Percentiles rank a stretch among this genome's conserved stretches.
These are phyloP conservation scores for Candida anglica DNA, from an alignment of 805 yeast genomes.

Conservation along the genomic window DNA sequence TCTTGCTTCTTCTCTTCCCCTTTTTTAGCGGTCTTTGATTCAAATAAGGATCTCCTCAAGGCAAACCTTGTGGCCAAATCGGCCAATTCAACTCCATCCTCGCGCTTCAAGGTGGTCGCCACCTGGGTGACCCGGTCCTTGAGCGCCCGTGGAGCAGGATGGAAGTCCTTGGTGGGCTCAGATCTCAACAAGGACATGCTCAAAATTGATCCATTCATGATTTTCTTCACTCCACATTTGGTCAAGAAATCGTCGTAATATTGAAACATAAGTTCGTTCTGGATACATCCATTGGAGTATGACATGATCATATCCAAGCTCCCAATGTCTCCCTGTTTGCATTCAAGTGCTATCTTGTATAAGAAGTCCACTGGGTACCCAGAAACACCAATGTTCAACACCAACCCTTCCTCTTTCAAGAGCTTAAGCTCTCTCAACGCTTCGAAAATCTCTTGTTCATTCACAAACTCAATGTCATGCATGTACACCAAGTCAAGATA, in stretches of 20 bases:
- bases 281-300: conserved; percentile 79
- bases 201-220: conserved; percentile 82
- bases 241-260: conserved; percentile 45
- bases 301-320: conserved; percentile 72
- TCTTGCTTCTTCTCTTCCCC: conserved; percentile 16
- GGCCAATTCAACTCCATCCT: conserved; percentile 62
- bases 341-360: conserved; percentile 44
- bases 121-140: conserved; percentile 48
- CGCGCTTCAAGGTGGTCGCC: conserved; percentile 31
- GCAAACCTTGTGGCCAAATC: conserved; percentile 80
- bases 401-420: conserved; percentile 60
- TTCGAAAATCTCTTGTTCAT: conserved; percentile 46
- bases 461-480: conserved; percentile 86
- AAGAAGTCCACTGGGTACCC: conserved; percentile 83
- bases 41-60: conserved; percentile 51
- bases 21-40: conserved; percentile 14
- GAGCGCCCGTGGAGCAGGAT: conserved; percentile 68
- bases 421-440: conserved; percentile 61
- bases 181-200: conserved; percentile 83
- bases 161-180: conserved; percentile 66
- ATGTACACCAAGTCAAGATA: conserved; percentile 81
- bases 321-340: conserved; percentile 44
- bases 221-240: conserved; percentile 51
- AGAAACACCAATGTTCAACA: conserved; percentile 69
- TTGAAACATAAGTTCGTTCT: conserved; percentile 54